Base-by-base conservation (phyloP, 495 filamentous ascomycete genomes). In the Filosporella fistucella region DNA sequence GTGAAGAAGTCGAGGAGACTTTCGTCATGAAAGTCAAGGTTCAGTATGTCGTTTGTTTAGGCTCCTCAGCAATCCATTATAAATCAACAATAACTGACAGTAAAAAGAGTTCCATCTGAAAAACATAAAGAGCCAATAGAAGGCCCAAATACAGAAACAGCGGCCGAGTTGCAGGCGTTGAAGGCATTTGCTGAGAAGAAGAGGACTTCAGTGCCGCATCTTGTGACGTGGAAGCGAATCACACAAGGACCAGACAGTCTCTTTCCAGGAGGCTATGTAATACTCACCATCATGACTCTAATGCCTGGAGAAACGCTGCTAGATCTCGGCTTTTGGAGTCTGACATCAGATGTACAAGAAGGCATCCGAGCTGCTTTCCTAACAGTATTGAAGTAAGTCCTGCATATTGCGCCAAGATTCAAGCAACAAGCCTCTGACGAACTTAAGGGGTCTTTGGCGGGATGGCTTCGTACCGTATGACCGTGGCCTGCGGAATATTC, bases 181-280 rank as follows among this genome's bases (percentile, higher is more conserved):
- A 6, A 8, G n/a, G n/a, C n/a, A 14, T 36, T 36, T 16, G 33
- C 7, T 16, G 13, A 36, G n/a, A 7, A 36, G 7, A 7, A 8
- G 7, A 7, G 33, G 6, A 7, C 33, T 16, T 8, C 6, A 7
- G 33, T 36, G 7, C 33, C 33, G n/a, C 33, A 36, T 36, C 33
- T 36, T 16, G 33, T 36, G 6, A 16, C 33, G 7, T 36, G 6
- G 7, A 36, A 36, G n/a, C n/a, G 7, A 14, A 14, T 7, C 33
- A 36, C 33, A 16, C 33, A 36, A 16, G 33, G n/a, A 36, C 33
- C 33, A 36, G 33, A 36, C 7, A 36, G 33, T 36, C 33, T 36
- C 7, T 36, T 7, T 36, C 33, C 33, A 7, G 33, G 33, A 7
- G 33, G 33, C n/a, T 36, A 36, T 16, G 33, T 36, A 16, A 16